Evolutionary conservation across 495 filamentous ascomycete genomes (phyloP).

Genomic region (Neurospora sp.): DNA sequence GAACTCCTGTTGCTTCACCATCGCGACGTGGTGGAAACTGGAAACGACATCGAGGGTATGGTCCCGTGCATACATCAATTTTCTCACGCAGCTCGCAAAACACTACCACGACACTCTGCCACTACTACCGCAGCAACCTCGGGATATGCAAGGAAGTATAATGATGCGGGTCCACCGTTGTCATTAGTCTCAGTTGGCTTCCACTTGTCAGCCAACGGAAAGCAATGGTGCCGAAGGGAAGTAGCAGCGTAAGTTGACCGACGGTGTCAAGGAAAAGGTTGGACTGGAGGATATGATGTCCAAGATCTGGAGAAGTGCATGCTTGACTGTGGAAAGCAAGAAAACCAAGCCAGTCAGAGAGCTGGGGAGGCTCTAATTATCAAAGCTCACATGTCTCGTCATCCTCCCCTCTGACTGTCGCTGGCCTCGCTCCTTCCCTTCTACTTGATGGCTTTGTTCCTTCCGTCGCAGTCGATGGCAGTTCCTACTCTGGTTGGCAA

Average conservation of each 20-base stretch:
- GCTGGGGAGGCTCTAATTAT: too few species aligned
- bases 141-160: too few species aligned
- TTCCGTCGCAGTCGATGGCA: not conserved
- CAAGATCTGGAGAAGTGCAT: not conserved
- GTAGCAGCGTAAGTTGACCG: not conserved
- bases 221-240: not conserved
- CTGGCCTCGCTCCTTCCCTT: not conserved
- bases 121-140: too few species aligned
- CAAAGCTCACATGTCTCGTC: too few species aligned
- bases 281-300: not conserved
- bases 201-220: too few species aligned
- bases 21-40: not conserved
- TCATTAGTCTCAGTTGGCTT: too few species aligned
- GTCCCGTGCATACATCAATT: not conserved
- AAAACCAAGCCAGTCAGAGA: too few species aligned
- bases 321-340: too few species aligned
- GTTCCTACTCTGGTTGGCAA: too few species aligned
- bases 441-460: not conserved
- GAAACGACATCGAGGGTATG: not conserved
- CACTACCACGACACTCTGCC: too few species aligned
- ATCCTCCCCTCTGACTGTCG: not conserved
- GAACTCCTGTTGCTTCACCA: not conserved
- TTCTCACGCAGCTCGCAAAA: too few species aligned
- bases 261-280: not conserved
- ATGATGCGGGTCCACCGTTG: too few species aligned